These are phyloP conservation scores for Podila epigama DNA, from an alignment of 192 early-diverging fungal genomes.

Conservation along the genomic window DNA sequence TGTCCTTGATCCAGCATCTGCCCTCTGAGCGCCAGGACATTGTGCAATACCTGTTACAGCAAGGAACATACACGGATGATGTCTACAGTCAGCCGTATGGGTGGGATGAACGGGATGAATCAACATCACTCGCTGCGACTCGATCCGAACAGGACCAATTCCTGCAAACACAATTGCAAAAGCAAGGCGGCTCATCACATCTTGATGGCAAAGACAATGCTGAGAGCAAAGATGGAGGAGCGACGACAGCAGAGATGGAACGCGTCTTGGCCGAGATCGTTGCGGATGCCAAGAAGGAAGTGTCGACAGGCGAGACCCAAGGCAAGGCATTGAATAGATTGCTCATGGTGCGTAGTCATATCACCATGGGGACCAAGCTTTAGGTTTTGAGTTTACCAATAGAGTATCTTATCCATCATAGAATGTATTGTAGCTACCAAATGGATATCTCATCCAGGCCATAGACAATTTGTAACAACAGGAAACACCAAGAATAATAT, in stretches of 20 bases:
- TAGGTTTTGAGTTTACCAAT: conserved; percentile 2
- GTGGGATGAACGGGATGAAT: conserved; percentile 17
- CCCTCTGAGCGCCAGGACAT: conserved; percentile 48
- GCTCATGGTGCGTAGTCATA: conserved; percentile 40
- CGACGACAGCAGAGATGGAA: conserved; percentile 35
- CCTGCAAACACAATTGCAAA: conserved; percentile 9
- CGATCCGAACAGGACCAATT: conserved; percentile 26
- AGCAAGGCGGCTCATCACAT: neutral
- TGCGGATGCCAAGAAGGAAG: conserved; percentile 30
- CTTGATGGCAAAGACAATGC: no score
- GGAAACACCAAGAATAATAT: neutral
- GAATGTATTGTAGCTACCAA: neutral
- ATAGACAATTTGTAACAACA: no score
- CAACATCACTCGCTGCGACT: conserved; percentile 20
- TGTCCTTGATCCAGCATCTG: conserved; percentile 36
- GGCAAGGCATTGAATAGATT: conserved; percentile 31
- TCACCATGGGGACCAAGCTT: conserved; percentile 42
- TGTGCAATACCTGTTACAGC: conserved; percentile 36
- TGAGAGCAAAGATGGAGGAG: neutral
- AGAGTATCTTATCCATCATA: neutral
- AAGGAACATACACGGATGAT: conserved; percentile 37
- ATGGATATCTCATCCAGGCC: neutral
- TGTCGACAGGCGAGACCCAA: conserved; percentile 26
- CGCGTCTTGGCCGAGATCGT: conserved; percentile 35
- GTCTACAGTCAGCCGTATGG: conserved; percentile 27